Evolutionary conservation across 768 basidiomycete genomes (phyloP), one percentile per base, ranked within the genome.

Genomic region (Mycena haematopus): DNA sequence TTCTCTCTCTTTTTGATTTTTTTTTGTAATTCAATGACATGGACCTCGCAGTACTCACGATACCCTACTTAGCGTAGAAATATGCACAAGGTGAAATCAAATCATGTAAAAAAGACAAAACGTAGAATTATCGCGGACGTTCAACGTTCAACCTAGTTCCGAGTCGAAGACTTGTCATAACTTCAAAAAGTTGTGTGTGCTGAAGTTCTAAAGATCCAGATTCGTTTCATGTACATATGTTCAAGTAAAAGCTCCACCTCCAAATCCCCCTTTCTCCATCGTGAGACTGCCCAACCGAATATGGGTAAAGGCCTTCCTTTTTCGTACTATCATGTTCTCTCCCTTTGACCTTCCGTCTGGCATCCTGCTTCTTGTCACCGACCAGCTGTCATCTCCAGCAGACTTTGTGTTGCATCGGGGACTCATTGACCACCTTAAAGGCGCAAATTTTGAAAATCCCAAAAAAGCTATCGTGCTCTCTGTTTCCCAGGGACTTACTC

Each of bases 401-500:
- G 90, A 92, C 62, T 93, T 93, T 67, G 67, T 92, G 11, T 78
- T 93, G 1, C 86, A 91, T 63, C 79, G 79, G 13, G 74, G 78
- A 46, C 65, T 93, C 5, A 71, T 77, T 22, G 67, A 78, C 3
- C 83, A 87, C 59, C 73, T 90, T 44, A 91, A 89, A 71, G 19
- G 7, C 47, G 29, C 36, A n/a, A 59, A 56, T 51, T 52, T 52
- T 11, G 47, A 58, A 1, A 52, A 5, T 19, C 5, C 33, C 70
- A 80, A 38, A 61, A 68, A 24, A 58, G 79, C 79, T 44, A 73
- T 88, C 44, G 70, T 92, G 6, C 72, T 92, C 8, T 86, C 88
- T 6, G 78, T 86, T 9, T 86, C 85, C 0, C 84, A 86, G 60
- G 80, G 80, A 49, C 68, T 87, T 0, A 71, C 80, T 47, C 80